Base-by-base conservation (phyloP, 306 rosid genomes). In the Castanea sativa region DNA sequence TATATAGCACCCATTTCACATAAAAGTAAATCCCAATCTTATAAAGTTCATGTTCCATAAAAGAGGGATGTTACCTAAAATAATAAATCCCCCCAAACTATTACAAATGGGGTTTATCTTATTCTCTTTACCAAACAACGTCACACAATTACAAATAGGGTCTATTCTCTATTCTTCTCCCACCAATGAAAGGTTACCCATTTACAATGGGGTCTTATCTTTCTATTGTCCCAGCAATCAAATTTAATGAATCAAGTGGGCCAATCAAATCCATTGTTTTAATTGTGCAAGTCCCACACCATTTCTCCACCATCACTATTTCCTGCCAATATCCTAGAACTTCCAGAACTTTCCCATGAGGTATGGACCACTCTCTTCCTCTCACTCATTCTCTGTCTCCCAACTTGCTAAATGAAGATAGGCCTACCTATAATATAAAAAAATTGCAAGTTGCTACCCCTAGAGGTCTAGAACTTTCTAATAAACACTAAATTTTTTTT, bases 341-440 rank as follows among this genome's bases (percentile, higher is more conserved):
- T 88, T 88, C 92, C 86, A 90, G 94, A 85, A 88, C 82, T 71
- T 92, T 88, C 91, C 38, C 11, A 41, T 41, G 12, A 9, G 49
- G 49, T 4, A 78, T 3, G 56, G 69, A 73, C 83, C 79, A 65
- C n/a, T 13, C 56, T 11, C 27, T 14, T 25, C 15, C 64, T 23
- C 75, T 12, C 76, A 23, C 58, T 12, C 56, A 0, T 14, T 5
- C 2, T 18, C 16, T 4, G 3, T 58, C 77, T 83, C 1, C 32
- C 30, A 43, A 55, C 61, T 82, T 77, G 79, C 87, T 79, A 79
- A 73, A 71, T 52, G 29, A 21, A 78, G 84, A 77, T 72, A 77
- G 45, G 29, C 29, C 18, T 23, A 13, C 55, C 61, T 79, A 27
- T 51, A 71, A 52, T 33, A 80, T 71, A 18, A 27, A 70, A 49